These are phyloP conservation scores for Chimonanthus salicifolius DNA, from an alignment of 164 flowering plant species.

Conservation along the genomic window DNA sequence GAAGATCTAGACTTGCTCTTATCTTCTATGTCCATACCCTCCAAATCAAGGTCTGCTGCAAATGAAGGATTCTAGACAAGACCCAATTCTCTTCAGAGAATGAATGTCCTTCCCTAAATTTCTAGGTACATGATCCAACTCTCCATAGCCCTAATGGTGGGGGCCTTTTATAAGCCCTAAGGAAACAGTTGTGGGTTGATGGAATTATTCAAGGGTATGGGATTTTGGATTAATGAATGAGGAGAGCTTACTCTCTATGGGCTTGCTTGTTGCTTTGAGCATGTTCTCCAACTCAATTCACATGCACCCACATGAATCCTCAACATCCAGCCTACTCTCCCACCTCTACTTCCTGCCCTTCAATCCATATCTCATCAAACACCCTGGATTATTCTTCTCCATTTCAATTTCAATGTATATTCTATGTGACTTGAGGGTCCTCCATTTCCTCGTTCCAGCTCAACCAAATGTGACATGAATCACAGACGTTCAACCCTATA, in stretches of 20 bases:
- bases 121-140: not conserved
- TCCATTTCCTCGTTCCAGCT: constrained; percentile 18
- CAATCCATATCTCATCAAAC: constrained; percentile 34
- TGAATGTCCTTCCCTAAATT: not conserved
- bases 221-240: not conserved
- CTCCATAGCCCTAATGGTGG: not conserved
- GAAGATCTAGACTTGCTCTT: not conserved
- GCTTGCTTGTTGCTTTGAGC: constrained; percentile 11
- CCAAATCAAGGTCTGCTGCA: constrained; percentile 15
- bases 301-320: constrained; percentile 67
- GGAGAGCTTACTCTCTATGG: not conserved
- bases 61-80: constrained; percentile 9
- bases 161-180: not conserved
- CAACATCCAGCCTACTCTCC: constrained; percentile 9
- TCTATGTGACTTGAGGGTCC: not conserved
- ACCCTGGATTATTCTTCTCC: constrained; percentile 70
- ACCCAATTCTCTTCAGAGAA: constrained; percentile 15
- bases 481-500: not conserved
- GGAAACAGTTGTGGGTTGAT: constrained; percentile 24
- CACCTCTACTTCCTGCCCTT: constrained; percentile 6
- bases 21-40: not conserved
- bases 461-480: constrained; percentile 12
- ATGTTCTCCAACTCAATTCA: constrained; percentile 44
- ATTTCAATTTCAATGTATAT: constrained; percentile 11
- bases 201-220: constrained; percentile 8